Base-by-base conservation (phyloP, 2,329 filamentous ascomycete species). In the Cladosporium halotolerans region DNA sequence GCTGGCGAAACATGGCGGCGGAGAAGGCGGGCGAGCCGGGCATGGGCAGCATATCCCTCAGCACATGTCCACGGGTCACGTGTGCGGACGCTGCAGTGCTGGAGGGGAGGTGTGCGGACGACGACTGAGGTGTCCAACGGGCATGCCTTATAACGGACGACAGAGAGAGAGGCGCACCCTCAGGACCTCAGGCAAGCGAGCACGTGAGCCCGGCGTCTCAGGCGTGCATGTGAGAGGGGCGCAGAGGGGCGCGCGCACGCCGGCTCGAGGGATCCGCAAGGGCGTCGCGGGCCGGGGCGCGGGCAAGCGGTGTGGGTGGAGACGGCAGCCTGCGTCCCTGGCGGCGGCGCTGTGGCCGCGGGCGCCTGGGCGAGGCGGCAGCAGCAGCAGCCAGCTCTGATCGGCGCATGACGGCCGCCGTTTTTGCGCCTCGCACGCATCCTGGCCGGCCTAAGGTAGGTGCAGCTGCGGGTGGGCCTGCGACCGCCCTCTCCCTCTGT, bases 1-100 rank as follows among this genome's bases (percentile, higher is more conserved):
- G 82, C 23, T 84, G 82, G 55, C 78, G 77, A 70, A 88, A 92
- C 53, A 82, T 69, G n/a, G 82, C 79, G 86, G 88, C 91, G 45
- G 87, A 88, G 3, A 88, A 78, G 32, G 75, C 73, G 31, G 82
- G 77, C 36, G 78, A 71, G 55, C 79, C 79, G 33, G 80, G 80
- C 64, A 82, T 75, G 54, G 80, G 79, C 40, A 81, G 57, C 66
- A 57, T 69, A 31, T 39, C 34, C 45, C 16, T 32, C 13, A 31
- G 36, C 13, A n/a, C 10, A 36, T 36, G 34, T 36, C 34, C 1
- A 36, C 34, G 9, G 34, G 14, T 42, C 40, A 42, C 40, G 9
- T 16, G 40, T 3, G 14, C 5, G 39, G 39, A 13, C 23, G 5
- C 7, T 28, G 23, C 7, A 28, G 7, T 7, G 23, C 23, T 28